These are phyloP conservation scores for Raffaelea arxii DNA, from an alignment of 2,329 filamentous ascomycete species.

Conservation along the genomic window DNA sequence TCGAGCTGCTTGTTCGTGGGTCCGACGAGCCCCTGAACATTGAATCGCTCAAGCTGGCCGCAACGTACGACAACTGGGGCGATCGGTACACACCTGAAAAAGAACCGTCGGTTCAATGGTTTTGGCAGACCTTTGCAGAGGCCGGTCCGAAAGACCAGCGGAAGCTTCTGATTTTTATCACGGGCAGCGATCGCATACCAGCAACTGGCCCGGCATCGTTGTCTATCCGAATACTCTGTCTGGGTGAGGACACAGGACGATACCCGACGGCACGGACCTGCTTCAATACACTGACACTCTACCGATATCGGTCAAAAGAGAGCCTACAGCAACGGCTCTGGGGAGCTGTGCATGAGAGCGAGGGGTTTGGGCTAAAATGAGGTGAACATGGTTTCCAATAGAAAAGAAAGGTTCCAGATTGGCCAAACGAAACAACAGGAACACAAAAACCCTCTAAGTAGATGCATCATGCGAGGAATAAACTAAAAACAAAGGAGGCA, in stretches of 20 bases:
- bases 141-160: slow-evolving; percentile 61
- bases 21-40: slow-evolving; percentile 80
- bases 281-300: slow-evolving; percentile 77
- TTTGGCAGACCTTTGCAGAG: slow-evolving; percentile 72
- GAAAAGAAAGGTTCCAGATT: no score
- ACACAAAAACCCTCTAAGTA: no score
- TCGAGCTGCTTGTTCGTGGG: slow-evolving; percentile 76
- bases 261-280: slow-evolving; percentile 85
- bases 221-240: slow-evolving; percentile 63
- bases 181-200: slow-evolving; percentile 81
- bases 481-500: no score
- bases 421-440: no score
- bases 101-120: slow-evolving; percentile 69
- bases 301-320: slow-evolving; percentile 56
- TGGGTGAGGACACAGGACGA: slow-evolving; percentile 63
- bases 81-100: slow-evolving; percentile 41
- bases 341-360: slow-evolving; percentile 80
- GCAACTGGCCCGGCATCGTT: slow-evolving; percentile 77
- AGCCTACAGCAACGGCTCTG: slow-evolving; percentile 66
- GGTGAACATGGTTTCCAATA: no score
- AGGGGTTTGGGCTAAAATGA: slow-evolving; percentile 83
- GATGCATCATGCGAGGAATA: no score
- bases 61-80: slow-evolving; percentile 75
- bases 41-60: slow-evolving; percentile 61
- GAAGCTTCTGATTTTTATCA: slow-evolving; percentile 76